Evolutionary conservation across 371 early-diverging fungal species (phyloP).

Genomic region (Mucor mucedo): DNA sequence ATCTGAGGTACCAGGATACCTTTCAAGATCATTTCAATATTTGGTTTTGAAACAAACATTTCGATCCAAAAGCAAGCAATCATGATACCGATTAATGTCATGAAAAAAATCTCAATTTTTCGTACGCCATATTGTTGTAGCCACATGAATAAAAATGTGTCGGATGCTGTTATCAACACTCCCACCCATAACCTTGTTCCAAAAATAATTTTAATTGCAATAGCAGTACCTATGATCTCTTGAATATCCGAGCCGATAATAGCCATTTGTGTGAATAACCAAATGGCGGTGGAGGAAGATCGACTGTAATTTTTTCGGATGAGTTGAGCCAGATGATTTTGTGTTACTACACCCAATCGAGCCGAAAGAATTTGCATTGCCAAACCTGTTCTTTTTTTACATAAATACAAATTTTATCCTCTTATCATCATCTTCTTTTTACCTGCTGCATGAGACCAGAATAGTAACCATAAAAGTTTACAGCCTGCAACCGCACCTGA

Average conservation of each 20-base stretch:
- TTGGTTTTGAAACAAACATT: slow-evolving; percentile 65
- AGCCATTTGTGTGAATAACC: slow-evolving; percentile 72
- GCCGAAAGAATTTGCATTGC: slow-evolving; percentile 69
- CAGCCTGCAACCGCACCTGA: slow-evolving; percentile 71
- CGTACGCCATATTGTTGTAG: slow-evolving; percentile 70
- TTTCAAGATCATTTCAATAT: slow-evolving; percentile 52
- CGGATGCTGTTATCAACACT: slow-evolving; percentile 71
- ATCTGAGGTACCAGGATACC: slow-evolving; percentile 68
- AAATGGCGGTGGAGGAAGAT: slow-evolving; percentile 51
- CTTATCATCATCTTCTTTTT: neutral
- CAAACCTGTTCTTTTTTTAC: slow-evolving; percentile 44
- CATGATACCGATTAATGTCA: slow-evolving; percentile 66
- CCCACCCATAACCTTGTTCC: slow-evolving; percentile 65
- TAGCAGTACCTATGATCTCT: slow-evolving; percentile 80
- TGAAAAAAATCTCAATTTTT: slow-evolving; percentile 70
- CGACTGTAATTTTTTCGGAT: slow-evolving; percentile 55
- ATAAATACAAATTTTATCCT: neutral
- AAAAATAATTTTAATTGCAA: slow-evolving; percentile 72
- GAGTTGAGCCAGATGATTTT: slow-evolving; percentile 70
- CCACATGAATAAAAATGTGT: slow-evolving; percentile 71
- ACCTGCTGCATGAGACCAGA: slow-evolving; percentile 65
- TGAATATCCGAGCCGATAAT: slow-evolving; percentile 80
- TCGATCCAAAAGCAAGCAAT: slow-evolving; percentile 73
- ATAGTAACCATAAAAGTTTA: slow-evolving; percentile 67
- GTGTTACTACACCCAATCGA: slow-evolving; percentile 76